Percentiles rank a stretch among this genome's conserved stretches.
Conservation (phyloP, 2,329 filamentous ascomycete species). For the Calonectria henricotiae region DNA sequence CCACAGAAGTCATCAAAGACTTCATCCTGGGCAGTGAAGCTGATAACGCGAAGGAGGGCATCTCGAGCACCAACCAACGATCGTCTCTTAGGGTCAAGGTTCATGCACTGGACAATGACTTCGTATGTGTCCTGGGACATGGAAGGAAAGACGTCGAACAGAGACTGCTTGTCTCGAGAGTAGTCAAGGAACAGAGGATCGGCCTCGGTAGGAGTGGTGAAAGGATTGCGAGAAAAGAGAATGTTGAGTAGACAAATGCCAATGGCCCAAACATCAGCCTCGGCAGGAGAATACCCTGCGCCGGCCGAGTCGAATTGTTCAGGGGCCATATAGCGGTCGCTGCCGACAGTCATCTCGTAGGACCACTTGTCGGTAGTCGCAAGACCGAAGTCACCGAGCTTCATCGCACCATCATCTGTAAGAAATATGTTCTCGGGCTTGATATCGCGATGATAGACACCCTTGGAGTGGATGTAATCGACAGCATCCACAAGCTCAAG, state of each 20-base stretch:
- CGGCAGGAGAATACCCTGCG: conserved; percentile 90
- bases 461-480: conserved; percentile 90
- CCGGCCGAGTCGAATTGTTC: conserved; percentile 95
- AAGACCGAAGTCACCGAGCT: conserved; percentile 96
- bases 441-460: conserved; percentile 97
- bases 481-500: conserved; percentile 92
- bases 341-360: conserved; percentile 93
- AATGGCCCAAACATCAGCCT: conserved; percentile 97
- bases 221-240: conserved; percentile 96
- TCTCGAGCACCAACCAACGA: conserved; percentile 85
- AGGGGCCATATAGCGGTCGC: conserved; percentile 98
- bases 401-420: conserved; percentile 88
- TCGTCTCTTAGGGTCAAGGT: conserved; percentile 90
- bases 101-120: conserved; percentile 91
- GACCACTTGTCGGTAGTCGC: conserved; percentile 93
- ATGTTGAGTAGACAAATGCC: conserved; percentile 98
- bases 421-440: conserved; percentile 99
- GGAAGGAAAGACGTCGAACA: conserved; percentile 98
- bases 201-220: conserved; percentile 90
- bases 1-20: conserved; percentile 93
- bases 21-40: conserved; percentile 96
- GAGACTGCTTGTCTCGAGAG: conserved; percentile 90
- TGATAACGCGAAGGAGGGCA: conserved; percentile 84
- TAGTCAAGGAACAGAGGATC: conserved; percentile 96
- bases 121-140: conserved; percentile 99